Conservation (phyloP, 345 rosid species). For the Corymbia maculata region DNA sequence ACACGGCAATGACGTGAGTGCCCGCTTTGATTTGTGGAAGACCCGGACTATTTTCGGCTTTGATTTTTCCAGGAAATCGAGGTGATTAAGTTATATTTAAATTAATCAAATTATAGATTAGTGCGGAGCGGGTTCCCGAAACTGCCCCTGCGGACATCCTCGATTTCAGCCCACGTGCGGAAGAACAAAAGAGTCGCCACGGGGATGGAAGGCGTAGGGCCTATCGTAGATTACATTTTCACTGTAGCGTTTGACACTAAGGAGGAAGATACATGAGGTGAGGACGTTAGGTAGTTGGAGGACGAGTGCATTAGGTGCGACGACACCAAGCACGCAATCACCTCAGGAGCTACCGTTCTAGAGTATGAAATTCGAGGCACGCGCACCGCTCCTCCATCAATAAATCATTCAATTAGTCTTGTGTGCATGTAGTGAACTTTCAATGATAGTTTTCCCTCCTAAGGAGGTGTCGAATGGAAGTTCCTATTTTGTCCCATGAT, state of each 20-base stretch:
- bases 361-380: background rate
- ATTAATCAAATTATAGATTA: background rate
- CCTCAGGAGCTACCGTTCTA: background rate
- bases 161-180: background rate
- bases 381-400: accelerated
- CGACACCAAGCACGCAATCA: background rate
- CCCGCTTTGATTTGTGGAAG: conserved; percentile 7
- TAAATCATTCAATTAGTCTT: no score
- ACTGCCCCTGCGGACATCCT: background rate
- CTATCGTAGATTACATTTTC: background rate
- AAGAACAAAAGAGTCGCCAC: background rate
- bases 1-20: conserved; percentile 46
- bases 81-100: background rate
- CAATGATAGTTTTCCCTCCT: no score
- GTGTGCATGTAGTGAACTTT: background rate
- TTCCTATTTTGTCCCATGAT: background rate
- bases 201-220: background rate
- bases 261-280: background rate
- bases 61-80: background rate
- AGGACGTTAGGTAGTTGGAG: background rate
- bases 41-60: background rate
- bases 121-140: background rate
- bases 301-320: background rate
- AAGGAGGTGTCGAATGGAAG: background rate
- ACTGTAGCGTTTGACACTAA: background rate